Conservation (phyloP, 228 moss, liverwort and hornwort genomes). For the Sphagnum magellanicum region DNA sequence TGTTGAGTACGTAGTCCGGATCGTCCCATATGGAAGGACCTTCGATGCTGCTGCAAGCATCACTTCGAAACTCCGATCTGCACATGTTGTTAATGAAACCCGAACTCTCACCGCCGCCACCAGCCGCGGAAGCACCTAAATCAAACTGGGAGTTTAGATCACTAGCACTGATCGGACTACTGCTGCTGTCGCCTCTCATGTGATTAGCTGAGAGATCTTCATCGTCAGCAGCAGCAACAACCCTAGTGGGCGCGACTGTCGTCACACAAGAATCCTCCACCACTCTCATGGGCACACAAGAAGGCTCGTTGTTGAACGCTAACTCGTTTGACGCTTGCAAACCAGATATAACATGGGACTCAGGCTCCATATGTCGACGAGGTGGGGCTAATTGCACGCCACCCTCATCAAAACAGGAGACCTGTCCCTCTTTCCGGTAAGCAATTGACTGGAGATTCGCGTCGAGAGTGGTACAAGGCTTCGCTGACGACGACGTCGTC, state of each 20-base stretch:
- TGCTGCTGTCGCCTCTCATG: constrained; percentile 43
- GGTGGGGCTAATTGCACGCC: constrained; percentile 11
- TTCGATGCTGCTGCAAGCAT: background rate
- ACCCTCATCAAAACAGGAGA: constrained; percentile 27
- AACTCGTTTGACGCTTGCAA: background rate
- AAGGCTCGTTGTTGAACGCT: background rate
- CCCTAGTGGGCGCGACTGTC: no score
- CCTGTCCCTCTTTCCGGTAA: constrained; percentile 48
- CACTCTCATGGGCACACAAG: constrained; percentile 4
- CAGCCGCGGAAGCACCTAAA: constrained; percentile 25
- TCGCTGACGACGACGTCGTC: constrained; percentile 23
- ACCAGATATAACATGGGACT: constrained; percentile 11
- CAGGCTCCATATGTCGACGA: constrained; percentile 23
- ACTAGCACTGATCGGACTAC: constrained; percentile 31
- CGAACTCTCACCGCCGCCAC: constrained; percentile 31
- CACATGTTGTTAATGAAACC: constrained; percentile 11
- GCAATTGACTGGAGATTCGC: constrained; percentile 61
- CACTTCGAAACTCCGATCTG: constrained; percentile 13
- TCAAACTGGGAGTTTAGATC: no score
- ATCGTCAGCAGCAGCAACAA: constrained; percentile 9
- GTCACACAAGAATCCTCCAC: background rate
- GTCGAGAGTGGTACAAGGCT: constrained; percentile 40
- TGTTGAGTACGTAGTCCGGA: constrained; percentile 11
- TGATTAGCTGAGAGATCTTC: constrained; percentile 16
- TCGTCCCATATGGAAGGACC: constrained; percentile 14